Conservation (phyloP, 345 rosid genomes). For the Linum tenue region DNA sequence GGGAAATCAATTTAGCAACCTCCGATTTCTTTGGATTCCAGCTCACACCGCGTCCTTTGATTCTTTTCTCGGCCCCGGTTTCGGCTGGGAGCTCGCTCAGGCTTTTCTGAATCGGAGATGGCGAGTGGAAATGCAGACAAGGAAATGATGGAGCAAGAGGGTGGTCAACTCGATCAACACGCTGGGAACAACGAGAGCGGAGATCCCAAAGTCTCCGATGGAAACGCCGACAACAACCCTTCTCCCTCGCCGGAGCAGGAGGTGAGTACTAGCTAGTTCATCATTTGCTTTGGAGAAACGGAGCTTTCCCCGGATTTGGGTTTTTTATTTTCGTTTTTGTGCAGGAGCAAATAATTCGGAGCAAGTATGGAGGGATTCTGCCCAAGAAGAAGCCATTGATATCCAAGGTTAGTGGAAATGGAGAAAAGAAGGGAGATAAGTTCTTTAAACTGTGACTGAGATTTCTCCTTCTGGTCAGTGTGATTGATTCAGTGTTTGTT, state of each 20-base stretch:
- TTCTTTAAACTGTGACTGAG: neutral
- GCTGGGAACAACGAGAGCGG: neutral
- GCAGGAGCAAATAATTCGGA: slow-evolving; percentile 58
- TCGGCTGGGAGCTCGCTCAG: too few species aligned
- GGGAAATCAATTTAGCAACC: too few species aligned
- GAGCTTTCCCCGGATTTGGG: neutral
- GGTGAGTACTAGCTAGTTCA: slow-evolving; percentile 19
- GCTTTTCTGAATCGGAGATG: neutral
- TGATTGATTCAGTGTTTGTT: slow-evolving; percentile 2
- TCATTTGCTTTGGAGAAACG: neutral
- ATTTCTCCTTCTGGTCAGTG: too few species aligned
- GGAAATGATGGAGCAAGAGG: neutral
- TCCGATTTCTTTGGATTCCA: too few species aligned
- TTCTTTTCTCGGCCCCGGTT: too few species aligned
- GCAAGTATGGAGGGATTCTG: slow-evolving; percentile 63
- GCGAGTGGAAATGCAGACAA: neutral
- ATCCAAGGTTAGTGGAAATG: slow-evolving; percentile 41
- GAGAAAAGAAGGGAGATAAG: neutral
- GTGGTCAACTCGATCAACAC: neutral
- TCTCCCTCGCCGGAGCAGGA: slow-evolving; percentile 38
- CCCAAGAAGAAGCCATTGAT: slow-evolving; percentile 68
- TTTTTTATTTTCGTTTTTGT: neutral
- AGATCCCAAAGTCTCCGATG: slow-evolving; percentile 19
- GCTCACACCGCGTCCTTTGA: too few species aligned
- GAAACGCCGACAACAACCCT: slow-evolving; percentile 16